These are phyloP conservation scores for Sporothrix brunneoviolacea DNA, from an alignment of 2,329 filamentous ascomycete species.

Conservation along the genomic window DNA sequence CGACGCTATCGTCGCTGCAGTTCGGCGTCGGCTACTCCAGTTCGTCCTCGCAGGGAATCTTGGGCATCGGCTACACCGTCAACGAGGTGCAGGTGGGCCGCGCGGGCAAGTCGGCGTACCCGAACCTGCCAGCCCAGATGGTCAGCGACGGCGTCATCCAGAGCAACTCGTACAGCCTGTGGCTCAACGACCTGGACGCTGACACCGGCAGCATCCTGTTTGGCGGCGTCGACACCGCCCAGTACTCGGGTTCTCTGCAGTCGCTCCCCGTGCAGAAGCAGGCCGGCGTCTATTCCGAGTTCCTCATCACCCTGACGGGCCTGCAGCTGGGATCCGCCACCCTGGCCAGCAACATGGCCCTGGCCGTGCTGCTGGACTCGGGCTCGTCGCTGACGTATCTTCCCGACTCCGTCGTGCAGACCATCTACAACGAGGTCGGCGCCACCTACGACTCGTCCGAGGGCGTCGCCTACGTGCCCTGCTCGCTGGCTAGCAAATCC, in stretches of 20 bases:
- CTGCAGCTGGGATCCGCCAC: constrained; percentile 37
- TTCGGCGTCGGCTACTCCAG: constrained; percentile 67
- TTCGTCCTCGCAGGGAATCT: constrained; percentile 60
- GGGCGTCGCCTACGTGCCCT: constrained; percentile 56
- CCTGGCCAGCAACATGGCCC: constrained; percentile 42
- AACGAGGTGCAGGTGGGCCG: constrained; percentile 71
- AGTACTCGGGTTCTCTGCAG: constrained; percentile 55
- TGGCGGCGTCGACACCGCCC: constrained; percentile 63
- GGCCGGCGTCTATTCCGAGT: constrained; percentile 49
- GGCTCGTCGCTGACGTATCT: constrained; percentile 63
- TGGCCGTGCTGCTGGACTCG: constrained; percentile 64
- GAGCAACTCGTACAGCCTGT: constrained; percentile 66
- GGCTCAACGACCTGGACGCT: constrained; percentile 65
- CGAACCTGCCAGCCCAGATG: constrained; percentile 63
- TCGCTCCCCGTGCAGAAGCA: constrained; percentile 60
- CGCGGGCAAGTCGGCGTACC: constrained; percentile 48
- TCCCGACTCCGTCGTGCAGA: constrained; percentile 45
- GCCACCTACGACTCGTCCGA: constrained; percentile 49
- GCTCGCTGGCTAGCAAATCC: constrained; percentile 39
- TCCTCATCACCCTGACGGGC: constrained; percentile 62
- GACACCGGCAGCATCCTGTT: constrained; percentile 64
- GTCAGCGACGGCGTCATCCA: constrained; percentile 53
- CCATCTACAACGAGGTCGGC: constrained; percentile 52
- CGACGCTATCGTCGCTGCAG: constrained; percentile 43
- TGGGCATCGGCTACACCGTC: constrained; percentile 74